Base-by-base conservation (phyloP, 1,284 basidiomycete genomes). In the Sporisorium iseilematis-ciliati region DNA sequence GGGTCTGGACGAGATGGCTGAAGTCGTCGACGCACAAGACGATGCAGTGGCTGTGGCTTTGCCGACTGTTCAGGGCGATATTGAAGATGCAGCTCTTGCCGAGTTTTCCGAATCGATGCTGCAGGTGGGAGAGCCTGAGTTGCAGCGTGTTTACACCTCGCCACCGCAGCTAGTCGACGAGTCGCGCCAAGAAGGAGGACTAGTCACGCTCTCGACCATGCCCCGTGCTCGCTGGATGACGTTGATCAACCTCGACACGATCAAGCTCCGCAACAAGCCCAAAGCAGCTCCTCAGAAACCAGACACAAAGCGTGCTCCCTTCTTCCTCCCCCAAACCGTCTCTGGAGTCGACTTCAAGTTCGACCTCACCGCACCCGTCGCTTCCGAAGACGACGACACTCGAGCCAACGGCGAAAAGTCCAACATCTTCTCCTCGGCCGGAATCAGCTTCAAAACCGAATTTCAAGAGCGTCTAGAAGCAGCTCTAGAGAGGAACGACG, bases 181-280 rank as follows among this genome's bases (percentile, higher is more conserved):
- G 0, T 35, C 65, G 8, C 63, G 57, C 16, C 48, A 46, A 18
- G 62, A 67, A 18, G 68, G 68, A 10, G 67, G 68, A 1, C 57
- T 85, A 14, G 89, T 98, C 53, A 99, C 97, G 0, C 88, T 99
- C 16, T 96, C 95, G 4, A 88, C 95, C 26, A 89, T 99, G 57
- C 96, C 97, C 18, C 91, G 95, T 42, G 91, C 94, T 14, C 89
- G 93, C 78, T 99, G 97, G 97, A 93, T 97, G 86, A 96, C 97
- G 0, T 87, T 99, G 21, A 89, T 99, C 64, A 97, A 98, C 83
- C 89, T 99, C 38, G 97, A 99, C 78, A 91, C 94, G 40, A 98
- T 99, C 80, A 92, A 94, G 86, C 92, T 92, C 80, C 67, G 89
- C 51, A 98, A 99, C 86, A 97, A 96, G 88, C 95, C 97, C 8